Conservation (phyloP, 805 yeast genomes). For the Candida khao-thaluensis region DNA sequence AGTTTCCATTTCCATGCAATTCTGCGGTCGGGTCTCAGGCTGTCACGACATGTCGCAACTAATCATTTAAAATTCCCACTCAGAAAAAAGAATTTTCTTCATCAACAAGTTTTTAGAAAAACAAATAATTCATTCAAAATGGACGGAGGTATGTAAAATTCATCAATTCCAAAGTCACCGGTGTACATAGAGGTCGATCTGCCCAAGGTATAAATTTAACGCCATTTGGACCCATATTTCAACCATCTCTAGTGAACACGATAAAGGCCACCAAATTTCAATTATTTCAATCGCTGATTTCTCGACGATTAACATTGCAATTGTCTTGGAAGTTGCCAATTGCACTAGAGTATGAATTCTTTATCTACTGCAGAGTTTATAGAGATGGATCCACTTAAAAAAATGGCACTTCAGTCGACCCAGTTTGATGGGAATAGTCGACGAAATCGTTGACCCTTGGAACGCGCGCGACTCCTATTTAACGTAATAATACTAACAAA, state of each 20-base stretch:
- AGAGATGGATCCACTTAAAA: not conserved
- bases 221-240: not conserved
- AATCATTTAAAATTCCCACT: conserved; percentile 7
- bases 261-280: no score
- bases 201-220: not conserved
- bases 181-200: not conserved
- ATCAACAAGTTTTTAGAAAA: conserved; percentile 5
- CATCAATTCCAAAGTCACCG: not conserved
- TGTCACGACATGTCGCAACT: conserved; percentile 6
- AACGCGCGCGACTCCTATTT: conserved; percentile 9
- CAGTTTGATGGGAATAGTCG: conserved; percentile 3
- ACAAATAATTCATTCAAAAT: conserved; percentile 30
- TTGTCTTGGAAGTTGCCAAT: not conserved
- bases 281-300: conserved; percentile 2
- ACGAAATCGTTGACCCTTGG: conserved; percentile 10
- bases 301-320: not conserved
- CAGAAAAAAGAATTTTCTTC: conserved; percentile 6
- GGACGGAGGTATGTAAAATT: conserved; percentile 59
- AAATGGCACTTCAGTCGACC: not conserved
- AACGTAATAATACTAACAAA: not conserved
- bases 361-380: not conserved
- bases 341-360: not conserved
- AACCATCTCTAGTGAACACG: no score
- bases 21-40: not conserved
- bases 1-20: conserved; percentile 1